Conservation (phyloP, 2,329 filamentous ascomycete genomes). For the Bipolaris oryzae region DNA sequence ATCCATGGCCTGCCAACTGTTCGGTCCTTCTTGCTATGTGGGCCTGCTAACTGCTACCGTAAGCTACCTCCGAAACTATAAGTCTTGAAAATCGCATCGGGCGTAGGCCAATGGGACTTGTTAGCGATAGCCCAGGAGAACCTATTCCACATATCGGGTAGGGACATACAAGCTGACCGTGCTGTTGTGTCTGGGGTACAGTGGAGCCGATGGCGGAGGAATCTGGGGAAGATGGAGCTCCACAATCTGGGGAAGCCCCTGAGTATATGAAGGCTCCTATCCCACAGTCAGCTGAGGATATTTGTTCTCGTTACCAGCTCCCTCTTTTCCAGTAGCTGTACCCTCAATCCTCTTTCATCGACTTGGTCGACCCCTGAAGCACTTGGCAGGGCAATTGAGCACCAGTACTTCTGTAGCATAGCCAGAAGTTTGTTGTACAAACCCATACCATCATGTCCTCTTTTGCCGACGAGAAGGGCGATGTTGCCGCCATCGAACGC, state of each 20-base stretch:
- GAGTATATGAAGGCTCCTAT: constrained; percentile 15
- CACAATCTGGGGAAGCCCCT: constrained; percentile 1
- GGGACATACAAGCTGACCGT: background rate
- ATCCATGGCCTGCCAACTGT: constrained; percentile 1
- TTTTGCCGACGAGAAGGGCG: constrained; percentile 30
- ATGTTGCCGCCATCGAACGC: constrained; percentile 23
- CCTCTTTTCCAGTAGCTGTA: background rate
- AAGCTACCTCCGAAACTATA: constrained; percentile 13
- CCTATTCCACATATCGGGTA: constrained; percentile 2
- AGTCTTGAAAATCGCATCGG: background rate
- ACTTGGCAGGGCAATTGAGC: background rate
- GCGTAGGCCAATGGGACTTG: background rate
- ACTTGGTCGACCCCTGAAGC: background rate
- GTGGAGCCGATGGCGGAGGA: constrained; percentile 13
- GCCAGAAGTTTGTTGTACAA: background rate
- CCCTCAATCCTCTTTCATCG: background rate
- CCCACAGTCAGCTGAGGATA: background rate
- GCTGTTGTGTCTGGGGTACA: constrained; percentile 18
- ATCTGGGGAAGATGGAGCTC: constrained; percentile 20
- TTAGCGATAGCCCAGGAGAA: background rate
- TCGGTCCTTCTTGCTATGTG: background rate
- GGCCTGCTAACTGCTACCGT: constrained; percentile 5
- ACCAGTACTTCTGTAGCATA: background rate
- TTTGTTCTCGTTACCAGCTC: background rate
- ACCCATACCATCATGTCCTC: constrained; percentile 17